Percentiles rank a stretch among this genome's conserved stretches.
phyloP scores from a whole-genome alignment of 148 eudicot species.

The Camellia granthamiana region DNA sequence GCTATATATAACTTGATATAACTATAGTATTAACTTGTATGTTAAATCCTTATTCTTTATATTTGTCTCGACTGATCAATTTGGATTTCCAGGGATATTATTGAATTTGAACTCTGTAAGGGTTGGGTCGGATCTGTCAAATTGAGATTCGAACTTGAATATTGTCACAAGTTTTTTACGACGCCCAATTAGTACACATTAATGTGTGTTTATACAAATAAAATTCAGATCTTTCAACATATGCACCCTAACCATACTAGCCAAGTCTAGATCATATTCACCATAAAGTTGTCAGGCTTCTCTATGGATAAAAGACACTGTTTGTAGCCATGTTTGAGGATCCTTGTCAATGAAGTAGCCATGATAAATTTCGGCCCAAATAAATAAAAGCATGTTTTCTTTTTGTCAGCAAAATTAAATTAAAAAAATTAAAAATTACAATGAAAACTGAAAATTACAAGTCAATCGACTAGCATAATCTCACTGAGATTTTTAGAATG shows the following conservation, averaged over 20 bases:
- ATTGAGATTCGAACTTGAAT: not conserved
- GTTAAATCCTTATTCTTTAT: not conserved
- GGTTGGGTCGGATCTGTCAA: not conserved
- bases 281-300: not conserved
- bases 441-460: not conserved
- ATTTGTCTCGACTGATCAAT: not conserved
- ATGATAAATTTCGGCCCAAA: not conserved
- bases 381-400: no score
- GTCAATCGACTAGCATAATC: not conserved
- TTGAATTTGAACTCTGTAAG: not conserved
- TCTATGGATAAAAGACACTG: not conserved
- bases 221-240: not conserved
- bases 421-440: no score
- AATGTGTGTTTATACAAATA: no score
- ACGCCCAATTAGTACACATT: no score
- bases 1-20: not conserved
- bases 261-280: not conserved
- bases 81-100: not conserved
- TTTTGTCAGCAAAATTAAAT: no score
- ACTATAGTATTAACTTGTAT: not conserved
- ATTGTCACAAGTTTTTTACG: not conserved
- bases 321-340: not conserved
- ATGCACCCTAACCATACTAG: not conserved
- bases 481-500: not conserved
- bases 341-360: not conserved